Conservation (phyloP, 345 rosid species). For the Gossypium longicalyx region DNA sequence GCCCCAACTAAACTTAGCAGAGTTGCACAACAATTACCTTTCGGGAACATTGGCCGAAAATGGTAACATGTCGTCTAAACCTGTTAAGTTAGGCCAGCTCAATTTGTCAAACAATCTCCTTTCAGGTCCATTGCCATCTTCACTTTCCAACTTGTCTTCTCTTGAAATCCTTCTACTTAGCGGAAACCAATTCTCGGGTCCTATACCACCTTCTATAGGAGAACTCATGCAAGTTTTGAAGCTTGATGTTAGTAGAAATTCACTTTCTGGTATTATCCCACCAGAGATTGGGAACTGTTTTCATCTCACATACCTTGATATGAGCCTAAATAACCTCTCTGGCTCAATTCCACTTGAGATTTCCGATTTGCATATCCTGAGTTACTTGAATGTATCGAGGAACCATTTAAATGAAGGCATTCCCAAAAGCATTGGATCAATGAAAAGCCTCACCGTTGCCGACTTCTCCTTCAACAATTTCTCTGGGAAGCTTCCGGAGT, state of each 20-base stretch:
- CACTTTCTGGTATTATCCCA: conserved; percentile 46
- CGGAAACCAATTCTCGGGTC: conserved; percentile 54
- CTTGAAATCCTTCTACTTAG: conserved; percentile 45
- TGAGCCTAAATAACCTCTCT: conserved; percentile 66
- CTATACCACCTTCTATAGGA: conserved; percentile 45
- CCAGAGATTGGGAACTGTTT: conserved; percentile 44
- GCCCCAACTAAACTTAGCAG: conserved; percentile 50
- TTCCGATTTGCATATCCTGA: conserved; percentile 40
- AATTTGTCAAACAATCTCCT: conserved; percentile 55
- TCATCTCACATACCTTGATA: conserved; percentile 53
- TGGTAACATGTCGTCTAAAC: conserved; percentile 21
- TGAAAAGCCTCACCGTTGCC: conserved; percentile 57
- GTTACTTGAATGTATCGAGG: conserved; percentile 57
- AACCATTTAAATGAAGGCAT: conserved; percentile 48
- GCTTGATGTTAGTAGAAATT: conserved; percentile 52
- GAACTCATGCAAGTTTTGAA: conserved; percentile 39
- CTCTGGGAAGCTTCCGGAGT: conserved; percentile 55
- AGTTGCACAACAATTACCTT: conserved; percentile 60
- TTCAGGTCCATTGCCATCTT: conserved; percentile 46
- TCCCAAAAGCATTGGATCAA: conserved; percentile 41
- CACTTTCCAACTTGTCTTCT: conserved; percentile 50
- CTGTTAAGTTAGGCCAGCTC: conserved; percentile 43
- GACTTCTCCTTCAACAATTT: conserved; percentile 68
- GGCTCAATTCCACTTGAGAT: conserved; percentile 52
- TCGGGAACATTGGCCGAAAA: conserved; percentile 44